Conservation (phyloP, 495 filamentous ascomycete species). For the Pyrenopolyporus hunteri region DNA sequence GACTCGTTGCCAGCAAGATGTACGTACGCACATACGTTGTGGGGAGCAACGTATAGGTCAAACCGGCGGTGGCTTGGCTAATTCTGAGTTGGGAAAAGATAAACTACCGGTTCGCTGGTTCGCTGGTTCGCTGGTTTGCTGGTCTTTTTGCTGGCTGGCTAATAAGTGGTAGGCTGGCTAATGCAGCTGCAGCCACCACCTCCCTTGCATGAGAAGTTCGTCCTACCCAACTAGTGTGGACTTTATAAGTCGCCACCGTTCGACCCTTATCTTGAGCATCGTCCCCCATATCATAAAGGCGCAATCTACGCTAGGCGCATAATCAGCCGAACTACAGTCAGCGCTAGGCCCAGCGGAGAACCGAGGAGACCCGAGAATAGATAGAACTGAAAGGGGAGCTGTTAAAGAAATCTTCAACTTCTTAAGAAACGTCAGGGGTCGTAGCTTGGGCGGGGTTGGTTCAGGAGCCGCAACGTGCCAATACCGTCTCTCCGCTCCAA, state of each 20-base stretch:
- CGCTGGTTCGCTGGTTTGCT: too few species aligned
- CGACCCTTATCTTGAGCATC: slow-evolving; percentile 11
- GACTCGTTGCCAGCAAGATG: slow-evolving; percentile 23
- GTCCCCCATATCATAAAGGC: slow-evolving; percentile 1
- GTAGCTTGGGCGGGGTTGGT: slow-evolving; percentile 11
- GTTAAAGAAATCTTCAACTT: background rate
- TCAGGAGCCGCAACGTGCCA: slow-evolving; percentile 24
- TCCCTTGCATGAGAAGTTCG: too few species aligned
- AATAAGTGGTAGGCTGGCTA: too few species aligned
- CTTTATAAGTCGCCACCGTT: slow-evolving; percentile 14
- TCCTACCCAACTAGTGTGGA: too few species aligned
- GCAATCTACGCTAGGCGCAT: slow-evolving; percentile 18
- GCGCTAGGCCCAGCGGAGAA: slow-evolving; percentile 10
- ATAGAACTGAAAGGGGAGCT: background rate
- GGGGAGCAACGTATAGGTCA: slow-evolving; percentile 6
- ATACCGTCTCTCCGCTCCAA: slow-evolving; percentile 12
- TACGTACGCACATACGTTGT: background rate
- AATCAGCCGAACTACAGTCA: slow-evolving; percentile 18
- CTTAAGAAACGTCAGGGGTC: background rate
- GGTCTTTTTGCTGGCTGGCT: too few species aligned
- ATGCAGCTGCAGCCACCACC: too few species aligned
- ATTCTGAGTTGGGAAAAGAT: slow-evolving; percentile 26
- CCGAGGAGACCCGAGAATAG: background rate
- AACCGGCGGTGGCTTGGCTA: slow-evolving; percentile 12
- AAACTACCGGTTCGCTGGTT: too few species aligned